phyloP scores from a whole-genome alignment of 768 basidiomycete genomes.

The Suillus tomentosus region DNA sequence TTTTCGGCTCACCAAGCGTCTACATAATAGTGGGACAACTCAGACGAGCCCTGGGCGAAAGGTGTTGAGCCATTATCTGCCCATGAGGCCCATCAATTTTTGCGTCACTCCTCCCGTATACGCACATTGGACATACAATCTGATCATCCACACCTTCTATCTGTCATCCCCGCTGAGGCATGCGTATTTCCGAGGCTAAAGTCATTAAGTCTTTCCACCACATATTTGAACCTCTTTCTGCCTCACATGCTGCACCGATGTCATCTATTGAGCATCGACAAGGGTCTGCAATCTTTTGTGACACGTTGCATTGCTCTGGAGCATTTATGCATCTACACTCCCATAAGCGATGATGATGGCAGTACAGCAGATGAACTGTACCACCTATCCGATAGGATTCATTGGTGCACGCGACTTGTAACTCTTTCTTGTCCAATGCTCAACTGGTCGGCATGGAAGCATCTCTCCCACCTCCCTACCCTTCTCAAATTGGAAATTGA shows the following conservation, averaged over 20 bases:
- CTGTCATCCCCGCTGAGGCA: background rate
- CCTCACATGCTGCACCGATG: constrained; percentile 19
- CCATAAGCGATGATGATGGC: no score
- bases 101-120: background rate
- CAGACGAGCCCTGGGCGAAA: background rate
- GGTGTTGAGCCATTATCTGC: background rate
- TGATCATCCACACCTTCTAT: background rate
- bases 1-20: background rate
- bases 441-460: no score
- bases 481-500: no score
- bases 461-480: no score
- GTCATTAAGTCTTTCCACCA: background rate
- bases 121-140: fast-evolving
- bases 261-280: no score
- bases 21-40: no score
- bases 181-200: background rate
- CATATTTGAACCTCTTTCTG: background rate
- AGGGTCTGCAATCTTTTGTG: background rate
- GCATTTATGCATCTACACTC: background rate
- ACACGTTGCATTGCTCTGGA: background rate
- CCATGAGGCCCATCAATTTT: background rate
- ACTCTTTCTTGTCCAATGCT: no score
- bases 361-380: no score
- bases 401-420: no score
- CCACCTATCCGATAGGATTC: no score